Evolutionary conservation across 139 green algal genomes (phyloP), one percentile per base, ranked within the genome.

Genomic region (Eudorina sp.): DNA sequence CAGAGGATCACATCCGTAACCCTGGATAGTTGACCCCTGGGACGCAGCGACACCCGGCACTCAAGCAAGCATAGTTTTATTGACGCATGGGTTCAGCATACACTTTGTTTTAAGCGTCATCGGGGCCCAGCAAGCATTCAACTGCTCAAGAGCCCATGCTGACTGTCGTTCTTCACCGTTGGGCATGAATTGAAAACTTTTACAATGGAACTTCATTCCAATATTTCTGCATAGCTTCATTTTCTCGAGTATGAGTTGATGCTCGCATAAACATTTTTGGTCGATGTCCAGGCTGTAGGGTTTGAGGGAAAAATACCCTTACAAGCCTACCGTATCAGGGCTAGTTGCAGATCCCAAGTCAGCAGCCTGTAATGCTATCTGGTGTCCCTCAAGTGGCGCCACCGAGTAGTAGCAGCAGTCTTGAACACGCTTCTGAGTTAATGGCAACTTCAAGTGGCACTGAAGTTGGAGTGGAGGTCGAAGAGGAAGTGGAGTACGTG

Each of bases 401-500:
- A 18, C 23, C 36, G 36, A 79, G 70, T 41, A 53, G 41, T 58
- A 81, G 46, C 27, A 64, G 45, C 8, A 81, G 73, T 25, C 14
- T 81, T 81, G 73, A 53, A 43, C 73, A 81, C 73, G 73, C n/a
- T 14, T 76, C 68, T 5, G 45, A 81, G n/a, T 27, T 64, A n/a
- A 81, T 81, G 73, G 73, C 43, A 40, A 68, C 46, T 13, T 84
- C 51, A n/a, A 69, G 62, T 31, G 81, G 43, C 18, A 74, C 48
- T 4, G 81, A 87, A 34, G 80, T 77, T 4, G 80, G 31, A 0
- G 62, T 29, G 40, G 64, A 84, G 6, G 77, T 69, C 23, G 86
- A 70, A 21, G 86, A 90, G 77, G 77, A 90, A 68, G 86, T 83
- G 16, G 77, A 83, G 27, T 83, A 90, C 27, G 86, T 76, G n/a